Base-by-base conservation (phyloP, 345 rosid genomes). In the Salix purpurea region DNA sequence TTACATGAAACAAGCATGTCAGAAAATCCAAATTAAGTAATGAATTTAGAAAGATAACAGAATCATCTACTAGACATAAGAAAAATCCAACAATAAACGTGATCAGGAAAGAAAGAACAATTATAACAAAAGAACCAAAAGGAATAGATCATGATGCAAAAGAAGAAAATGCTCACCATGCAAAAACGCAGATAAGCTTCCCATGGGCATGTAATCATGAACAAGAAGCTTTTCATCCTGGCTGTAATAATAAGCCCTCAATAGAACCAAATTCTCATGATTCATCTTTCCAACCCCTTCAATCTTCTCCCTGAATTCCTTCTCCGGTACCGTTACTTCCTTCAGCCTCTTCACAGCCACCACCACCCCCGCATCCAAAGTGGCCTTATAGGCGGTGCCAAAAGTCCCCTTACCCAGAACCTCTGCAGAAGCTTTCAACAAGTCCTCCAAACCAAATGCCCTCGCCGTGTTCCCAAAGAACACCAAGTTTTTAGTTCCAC, bases 321-420 rank as follows among this genome's bases (percentile, higher is more conserved):
- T 77, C 78, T 86, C 87, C 15, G 79, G 13, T 19, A 76, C 83
- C 4, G 42, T 58, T 46, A 82, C 83, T 16, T 86, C 87, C 87
- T 86, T 84, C 81, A 86, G 37, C 76, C 86, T 78, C 85, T 86
- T 86, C 76, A 86, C 87, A 3, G 85, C 89, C 78, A 86, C 81
- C 16, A 78, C 77, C 76, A 72, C 6, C 18, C 86, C 83, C 58
- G 54, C 52, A 19, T 82, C 89, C 71, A 86, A 61, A 2, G 74
- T 74, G 11, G 89, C 89, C 87, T 86, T 86, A 70, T 86, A 86
- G n/a, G 87, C 80, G 23, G 89, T 86, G 74, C 89, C 87, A 61
- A 84, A 84, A 42, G 87, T 86, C 74, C 89, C 89, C 54, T 83
- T 84, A 69, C 89, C 89, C 73, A 86, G 72, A 13, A 86, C 89